phyloP scores from a whole-genome alignment of 2,329 filamentous ascomycete genomes.

The Colletotrichum falcatum region DNA sequence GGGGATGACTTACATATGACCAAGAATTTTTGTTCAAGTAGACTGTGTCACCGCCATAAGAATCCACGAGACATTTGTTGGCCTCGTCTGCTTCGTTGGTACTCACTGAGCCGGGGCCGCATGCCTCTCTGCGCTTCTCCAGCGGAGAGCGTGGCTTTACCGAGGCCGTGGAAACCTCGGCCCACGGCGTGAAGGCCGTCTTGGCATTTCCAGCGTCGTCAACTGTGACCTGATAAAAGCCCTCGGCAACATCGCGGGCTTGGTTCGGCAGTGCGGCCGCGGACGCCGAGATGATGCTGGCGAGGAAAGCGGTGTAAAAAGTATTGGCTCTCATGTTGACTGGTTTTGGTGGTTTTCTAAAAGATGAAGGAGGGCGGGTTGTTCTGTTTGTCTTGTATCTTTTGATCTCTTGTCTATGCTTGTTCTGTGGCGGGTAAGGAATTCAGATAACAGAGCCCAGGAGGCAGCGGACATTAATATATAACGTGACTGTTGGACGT shows the following conservation, averaged over 20 bases:
- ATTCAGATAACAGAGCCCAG: no score
- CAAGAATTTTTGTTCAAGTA: background rate
- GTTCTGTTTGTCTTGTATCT: background rate
- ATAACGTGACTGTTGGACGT: no score
- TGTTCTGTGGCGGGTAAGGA: no score
- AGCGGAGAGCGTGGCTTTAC: background rate
- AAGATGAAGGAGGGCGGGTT: background rate
- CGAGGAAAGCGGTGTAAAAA: background rate
- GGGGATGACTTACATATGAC: background rate
- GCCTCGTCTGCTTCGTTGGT: slow-evolving; percentile 4
- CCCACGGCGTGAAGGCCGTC: background rate
- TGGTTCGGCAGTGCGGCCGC: background rate
- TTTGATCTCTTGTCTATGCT: background rate
- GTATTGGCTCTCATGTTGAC: background rate
- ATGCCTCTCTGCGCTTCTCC: slow-evolving; percentile 8
- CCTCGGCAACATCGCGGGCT: slow-evolving; percentile 8
- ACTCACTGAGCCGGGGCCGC: background rate
- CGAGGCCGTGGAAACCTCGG: background rate
- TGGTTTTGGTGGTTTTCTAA: background rate
- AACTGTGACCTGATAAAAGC: background rate
- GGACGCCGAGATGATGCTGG: background rate
- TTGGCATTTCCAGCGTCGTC: slow-evolving; percentile 3
- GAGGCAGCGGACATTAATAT: no score
- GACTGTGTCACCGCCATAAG: background rate
- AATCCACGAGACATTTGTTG: background rate